A percentile compares a stretch with the other conserved stretches of the same genome.
These are phyloP conservation scores for Globisporangium megalacanthum DNA, from an alignment of 352 stramenopile genomes.

Conservation along the genomic window DNA sequence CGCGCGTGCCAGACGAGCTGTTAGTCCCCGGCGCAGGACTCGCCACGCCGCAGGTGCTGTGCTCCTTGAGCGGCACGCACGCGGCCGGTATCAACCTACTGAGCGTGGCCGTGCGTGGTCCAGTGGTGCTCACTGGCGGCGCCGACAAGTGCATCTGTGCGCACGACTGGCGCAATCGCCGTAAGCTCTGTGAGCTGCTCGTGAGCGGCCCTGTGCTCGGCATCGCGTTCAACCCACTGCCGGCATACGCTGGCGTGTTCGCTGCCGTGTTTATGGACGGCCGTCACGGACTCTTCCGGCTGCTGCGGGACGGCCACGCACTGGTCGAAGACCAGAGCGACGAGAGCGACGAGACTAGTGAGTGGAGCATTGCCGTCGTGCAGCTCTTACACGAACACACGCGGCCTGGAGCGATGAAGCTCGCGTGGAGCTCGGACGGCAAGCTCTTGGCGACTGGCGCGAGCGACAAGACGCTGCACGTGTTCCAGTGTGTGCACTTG, in stretches of 20 bases:
- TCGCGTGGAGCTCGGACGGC: slow-evolving; percentile 55
- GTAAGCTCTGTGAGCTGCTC: slow-evolving; percentile 31
- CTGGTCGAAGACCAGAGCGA: background rate
- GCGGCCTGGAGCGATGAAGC: slow-evolving; percentile 55
- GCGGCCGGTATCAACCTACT: slow-evolving; percentile 58
- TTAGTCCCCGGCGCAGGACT: slow-evolving; percentile 46
- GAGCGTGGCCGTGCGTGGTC: slow-evolving; percentile 34
- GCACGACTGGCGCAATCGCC: slow-evolving; percentile 54
- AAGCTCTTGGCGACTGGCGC: slow-evolving; percentile 62
- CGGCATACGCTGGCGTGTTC: slow-evolving; percentile 40
- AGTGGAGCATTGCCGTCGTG: slow-evolving; percentile 39
- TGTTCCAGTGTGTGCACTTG: slow-evolving; percentile 48
- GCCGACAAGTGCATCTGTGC: slow-evolving; percentile 71
- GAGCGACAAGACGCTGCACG: slow-evolving; percentile 68
- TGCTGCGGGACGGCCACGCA: slow-evolving; percentile 13
- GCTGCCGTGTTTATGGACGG: slow-evolving; percentile 70
- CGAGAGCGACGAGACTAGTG: slow-evolving; percentile 14
- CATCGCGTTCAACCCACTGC: slow-evolving; percentile 53
- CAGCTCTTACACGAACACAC: slow-evolving; percentile 64
- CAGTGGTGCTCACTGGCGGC: slow-evolving; percentile 55
- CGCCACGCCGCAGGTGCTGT: slow-evolving; percentile 13
- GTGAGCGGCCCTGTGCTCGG: slow-evolving; percentile 48
- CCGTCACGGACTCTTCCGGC: slow-evolving; percentile 47
- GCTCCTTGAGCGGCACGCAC: slow-evolving; percentile 43
- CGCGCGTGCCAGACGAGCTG: slow-evolving; percentile 65